Percentiles rank a stretch among this genome's conserved stretches.
Conservation (phyloP, 148 eudicot species). For the Pharnaceum exiguum region DNA sequence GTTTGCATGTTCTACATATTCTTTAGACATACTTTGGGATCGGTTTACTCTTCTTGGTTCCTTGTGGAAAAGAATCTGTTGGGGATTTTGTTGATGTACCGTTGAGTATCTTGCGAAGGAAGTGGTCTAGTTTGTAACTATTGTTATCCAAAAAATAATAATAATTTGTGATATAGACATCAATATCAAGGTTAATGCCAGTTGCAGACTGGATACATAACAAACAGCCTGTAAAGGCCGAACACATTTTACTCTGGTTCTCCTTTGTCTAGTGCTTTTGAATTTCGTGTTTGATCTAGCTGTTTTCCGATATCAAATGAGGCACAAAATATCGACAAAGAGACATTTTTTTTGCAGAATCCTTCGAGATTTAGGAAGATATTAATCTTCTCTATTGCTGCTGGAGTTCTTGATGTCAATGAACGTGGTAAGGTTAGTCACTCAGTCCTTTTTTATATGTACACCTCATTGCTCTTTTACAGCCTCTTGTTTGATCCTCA, state of each 20-base stretch:
- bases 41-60: no score
- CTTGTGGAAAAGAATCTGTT: no score
- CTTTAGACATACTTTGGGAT: no score
- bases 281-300: neutral
- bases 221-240: neutral
- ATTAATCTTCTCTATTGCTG: slow-evolving; percentile 43
- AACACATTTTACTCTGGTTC: neutral
- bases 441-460: neutral
- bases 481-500: neutral
- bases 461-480: neutral
- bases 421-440: slow-evolving; percentile 58
- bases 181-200: slow-evolving; percentile 1
- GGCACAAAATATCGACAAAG: slow-evolving; percentile 8
- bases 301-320: neutral
- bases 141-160: no score
- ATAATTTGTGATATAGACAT: no score
- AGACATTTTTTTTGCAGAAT: slow-evolving; percentile 42
- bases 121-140: no score
- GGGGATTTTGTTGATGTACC: no score
- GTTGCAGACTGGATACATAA: neutral
- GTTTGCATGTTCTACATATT: no score
- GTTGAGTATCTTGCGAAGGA: no score
- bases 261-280: no score
- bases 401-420: slow-evolving; percentile 41
- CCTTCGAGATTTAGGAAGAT: slow-evolving; percentile 53